phyloP scores from a whole-genome alignment of 257 asterid genomes.

The Solanum stenotomum region DNA sequence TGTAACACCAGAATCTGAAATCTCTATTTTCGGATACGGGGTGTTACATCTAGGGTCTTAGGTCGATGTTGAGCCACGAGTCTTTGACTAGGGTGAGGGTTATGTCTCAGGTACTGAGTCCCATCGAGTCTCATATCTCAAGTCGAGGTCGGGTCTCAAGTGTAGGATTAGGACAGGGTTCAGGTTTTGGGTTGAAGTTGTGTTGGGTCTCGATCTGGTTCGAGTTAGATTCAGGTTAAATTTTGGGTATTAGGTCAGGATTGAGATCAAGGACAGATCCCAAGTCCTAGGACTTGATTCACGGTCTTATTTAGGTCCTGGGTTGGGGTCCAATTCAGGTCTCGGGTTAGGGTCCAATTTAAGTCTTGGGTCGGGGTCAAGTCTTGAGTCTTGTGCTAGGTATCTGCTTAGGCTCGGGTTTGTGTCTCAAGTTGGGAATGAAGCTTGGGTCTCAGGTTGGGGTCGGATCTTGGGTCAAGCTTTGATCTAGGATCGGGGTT shows the following conservation, averaged over 20 bases:
- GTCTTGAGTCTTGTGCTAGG: not conserved
- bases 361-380: not conserved
- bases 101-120: not conserved
- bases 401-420: not conserved
- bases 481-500: not conserved
- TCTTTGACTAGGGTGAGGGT: not conserved
- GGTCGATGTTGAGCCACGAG: not conserved
- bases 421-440: no score
- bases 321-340: not conserved
- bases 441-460: not conserved
- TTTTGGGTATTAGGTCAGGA: no score
- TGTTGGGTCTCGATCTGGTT: not conserved
- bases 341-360: not conserved
- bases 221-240: no score
- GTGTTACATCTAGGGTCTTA: not conserved
- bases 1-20: no score
- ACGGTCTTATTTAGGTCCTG: not conserved
- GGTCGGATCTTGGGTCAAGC: not conserved
- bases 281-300: no score
- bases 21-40: no score
- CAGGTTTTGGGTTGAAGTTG: fast-evolving
- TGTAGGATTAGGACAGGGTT: not conserved
- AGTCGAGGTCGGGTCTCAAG: not conserved
- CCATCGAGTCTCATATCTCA: not conserved
- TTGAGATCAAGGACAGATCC: not conserved